Base-by-base conservation (phyloP, 2,329 filamentous ascomycete genomes). In the Sarocladium strictum region DNA sequence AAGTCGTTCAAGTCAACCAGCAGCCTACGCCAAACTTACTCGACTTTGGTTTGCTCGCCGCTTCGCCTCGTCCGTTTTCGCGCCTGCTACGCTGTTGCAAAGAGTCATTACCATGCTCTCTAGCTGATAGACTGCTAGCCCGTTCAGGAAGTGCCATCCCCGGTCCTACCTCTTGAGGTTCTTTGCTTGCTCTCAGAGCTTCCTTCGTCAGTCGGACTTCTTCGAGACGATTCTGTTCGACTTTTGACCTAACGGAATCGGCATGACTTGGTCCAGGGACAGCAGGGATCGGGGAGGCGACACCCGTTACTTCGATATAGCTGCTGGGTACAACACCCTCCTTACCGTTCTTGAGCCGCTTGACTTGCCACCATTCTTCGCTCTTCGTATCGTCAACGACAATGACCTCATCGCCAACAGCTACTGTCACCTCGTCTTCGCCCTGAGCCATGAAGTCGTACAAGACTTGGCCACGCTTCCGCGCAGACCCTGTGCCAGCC, bases 281-380 rank as follows among this genome's bases (percentile, higher is more conserved):
- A n/a, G 77, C 63, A 24, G 77, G 69, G 33, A 79, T 73, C 3
- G 79, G 72, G 9, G 79, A 68, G 23, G 86, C 69, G 12, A 81
- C 80, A 54, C 90, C 90, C 21, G 84, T 92, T 53, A 96, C 76
- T 69, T 99, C 93, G 62, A 99, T 86, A 65, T 97, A 99, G 71
- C 90, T 96, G 75, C 91, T 94, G 14, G 94, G 94, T 9, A 99
- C 92, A 24, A 99, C 94, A 37, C 94, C 94, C 72, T 97, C 90
- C 66, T 91, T 94, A 62, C 90, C 90, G 67, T 91, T 97, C 74
- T 91, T 95, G 59, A 97, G 66, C 33, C 92, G 84, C 57, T 89
- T 84, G 33, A 99, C 90, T 76, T 94, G 91, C 93, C 94, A 97
- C 94, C 94, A 99, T 67, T 99, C 94, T 56, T 97, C 91, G 58